A percentile compares a stretch with the other conserved stretches of the same genome.
Conservation (phyloP, 2,329 filamentous ascomycete genomes). For the Gaeumannomyces tritici region DNA sequence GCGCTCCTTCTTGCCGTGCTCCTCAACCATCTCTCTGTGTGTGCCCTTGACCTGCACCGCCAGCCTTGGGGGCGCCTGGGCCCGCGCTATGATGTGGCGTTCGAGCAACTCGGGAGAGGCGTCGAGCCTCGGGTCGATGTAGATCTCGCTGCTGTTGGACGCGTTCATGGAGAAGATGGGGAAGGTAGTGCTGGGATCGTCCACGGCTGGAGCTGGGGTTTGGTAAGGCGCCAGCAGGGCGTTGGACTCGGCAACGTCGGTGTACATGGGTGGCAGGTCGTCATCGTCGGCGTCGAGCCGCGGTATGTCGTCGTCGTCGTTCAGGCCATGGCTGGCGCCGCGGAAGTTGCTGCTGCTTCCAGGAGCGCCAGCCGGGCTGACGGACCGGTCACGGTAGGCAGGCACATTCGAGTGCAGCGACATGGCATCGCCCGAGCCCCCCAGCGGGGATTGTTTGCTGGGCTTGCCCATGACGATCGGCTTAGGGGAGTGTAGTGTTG, state of each 20-base stretch:
- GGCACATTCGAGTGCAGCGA: slow-evolving; percentile 17
- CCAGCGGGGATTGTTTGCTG: neutral
- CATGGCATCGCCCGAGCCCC: slow-evolving; percentile 12
- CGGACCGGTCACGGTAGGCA: neutral
- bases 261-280: slow-evolving; percentile 37
- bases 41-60: slow-evolving; percentile 42
- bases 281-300: slow-evolving; percentile 20
- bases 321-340: neutral
- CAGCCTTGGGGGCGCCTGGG: slow-evolving; percentile 40
- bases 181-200: slow-evolving; percentile 1
- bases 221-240: neutral
- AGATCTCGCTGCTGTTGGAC: slow-evolving; percentile 26
- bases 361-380: neutral
- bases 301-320: slow-evolving; percentile 23
- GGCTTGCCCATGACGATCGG: slow-evolving; percentile 16
- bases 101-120: slow-evolving; percentile 3
- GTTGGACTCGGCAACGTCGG: slow-evolving; percentile 19
- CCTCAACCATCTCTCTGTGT: slow-evolving; percentile 35
- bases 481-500: neutral
- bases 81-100: slow-evolving; percentile 17
- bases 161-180: slow-evolving; percentile 16
- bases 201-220: slow-evolving; percentile 15
- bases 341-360: neutral
- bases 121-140: slow-evolving; percentile 26
- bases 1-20: slow-evolving; percentile 35